These are phyloP conservation scores for Xenosphaeropsis pyriputrescens DNA, from an alignment of 2,329 filamentous ascomycete genomes.

Conservation along the genomic window DNA sequence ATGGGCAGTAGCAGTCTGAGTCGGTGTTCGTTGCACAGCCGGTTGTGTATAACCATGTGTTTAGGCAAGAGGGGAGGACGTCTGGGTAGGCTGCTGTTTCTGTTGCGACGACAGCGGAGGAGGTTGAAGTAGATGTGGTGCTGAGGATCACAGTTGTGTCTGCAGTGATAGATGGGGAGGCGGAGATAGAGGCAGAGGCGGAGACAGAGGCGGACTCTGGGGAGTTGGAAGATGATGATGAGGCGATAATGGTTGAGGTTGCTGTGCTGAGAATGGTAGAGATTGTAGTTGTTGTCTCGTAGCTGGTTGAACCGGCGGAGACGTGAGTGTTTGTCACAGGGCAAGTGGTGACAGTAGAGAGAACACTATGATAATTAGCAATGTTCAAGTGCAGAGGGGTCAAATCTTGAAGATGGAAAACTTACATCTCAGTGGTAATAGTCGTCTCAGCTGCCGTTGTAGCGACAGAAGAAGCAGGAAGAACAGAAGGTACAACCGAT, in stretches of 20 bases:
- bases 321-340: slow-evolving; percentile 10
- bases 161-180: slow-evolving; percentile 1
- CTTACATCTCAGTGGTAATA: neutral
- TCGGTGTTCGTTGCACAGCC: slow-evolving; percentile 78
- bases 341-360: slow-evolving; percentile 10
- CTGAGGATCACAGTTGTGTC: slow-evolving; percentile 1
- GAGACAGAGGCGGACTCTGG: neutral
- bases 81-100: slow-evolving; percentile 33
- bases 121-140: slow-evolving; percentile 4
- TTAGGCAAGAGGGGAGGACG: slow-evolving; percentile 76
- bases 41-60: slow-evolving; percentile 69
- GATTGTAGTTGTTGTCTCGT: slow-evolving; percentile 11
- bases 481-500: too few species aligned
- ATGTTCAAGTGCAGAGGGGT: neutral
- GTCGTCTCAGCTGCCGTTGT: too few species aligned
- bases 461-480: too few species aligned
- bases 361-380: neutral
- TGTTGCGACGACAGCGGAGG: slow-evolving; percentile 18
- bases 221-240: slow-evolving; percentile 6
- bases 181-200: neutral
- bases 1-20: slow-evolving; percentile 73
- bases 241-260: slow-evolving; percentile 16
- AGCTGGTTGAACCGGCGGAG: slow-evolving; percentile 9
- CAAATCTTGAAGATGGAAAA: neutral
- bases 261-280: slow-evolving; percentile 20